Evolutionary conservation across 768 basidiomycete species (phyloP).

Genomic region (Phanerochaete carnosa): DNA sequence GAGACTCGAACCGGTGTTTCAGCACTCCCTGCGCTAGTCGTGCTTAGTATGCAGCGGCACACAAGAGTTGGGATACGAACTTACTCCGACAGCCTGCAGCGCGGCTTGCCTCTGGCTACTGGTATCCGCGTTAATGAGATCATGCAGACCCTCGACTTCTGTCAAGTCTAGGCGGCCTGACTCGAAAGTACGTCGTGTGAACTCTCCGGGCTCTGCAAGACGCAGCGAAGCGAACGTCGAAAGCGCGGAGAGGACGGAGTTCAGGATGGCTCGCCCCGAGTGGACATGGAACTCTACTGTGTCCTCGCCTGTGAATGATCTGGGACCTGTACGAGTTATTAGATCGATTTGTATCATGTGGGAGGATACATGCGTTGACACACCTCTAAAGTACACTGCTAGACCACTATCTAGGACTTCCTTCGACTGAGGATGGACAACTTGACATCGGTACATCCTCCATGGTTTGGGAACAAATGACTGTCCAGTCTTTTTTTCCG

Average conservation of each 20-base stretch:
- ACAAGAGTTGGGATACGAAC: slow-evolving; percentile 23
- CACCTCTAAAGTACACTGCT: slow-evolving; percentile 80
- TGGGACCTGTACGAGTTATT: slow-evolving; percentile 46
- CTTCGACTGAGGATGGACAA: slow-evolving; percentile 58
- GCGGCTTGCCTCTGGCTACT: slow-evolving; percentile 78
- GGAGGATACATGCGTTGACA: slow-evolving; percentile 13
- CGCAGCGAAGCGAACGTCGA: slow-evolving; percentile 60
- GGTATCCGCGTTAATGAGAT: slow-evolving; percentile 87
- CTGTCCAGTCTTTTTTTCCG: not conserved
- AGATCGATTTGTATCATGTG: not conserved
- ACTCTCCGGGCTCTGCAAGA: slow-evolving; percentile 84
- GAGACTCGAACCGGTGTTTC: slow-evolving; percentile 53
- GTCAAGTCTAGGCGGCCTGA: slow-evolving; percentile 83
- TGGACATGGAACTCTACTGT: slow-evolving; percentile 85
- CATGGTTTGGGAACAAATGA: slow-evolving; percentile 47
- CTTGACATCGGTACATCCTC: slow-evolving; percentile 65
- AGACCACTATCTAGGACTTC: slow-evolving; percentile 77
- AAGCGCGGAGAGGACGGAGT: slow-evolving; percentile 64
- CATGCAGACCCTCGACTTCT: slow-evolving; percentile 84
- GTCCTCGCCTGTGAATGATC: slow-evolving; percentile 81
- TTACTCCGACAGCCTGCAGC: slow-evolving; percentile 61
- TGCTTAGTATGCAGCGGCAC: not conserved
- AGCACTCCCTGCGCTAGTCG: slow-evolving; percentile 54
- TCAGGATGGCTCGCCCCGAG: slow-evolving; percentile 78
- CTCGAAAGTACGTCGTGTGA: slow-evolving; percentile 80